Evolutionary conservation across 2,329 filamentous ascomycete genomes (phyloP).

Genomic region (Beauveria sp.): DNA sequence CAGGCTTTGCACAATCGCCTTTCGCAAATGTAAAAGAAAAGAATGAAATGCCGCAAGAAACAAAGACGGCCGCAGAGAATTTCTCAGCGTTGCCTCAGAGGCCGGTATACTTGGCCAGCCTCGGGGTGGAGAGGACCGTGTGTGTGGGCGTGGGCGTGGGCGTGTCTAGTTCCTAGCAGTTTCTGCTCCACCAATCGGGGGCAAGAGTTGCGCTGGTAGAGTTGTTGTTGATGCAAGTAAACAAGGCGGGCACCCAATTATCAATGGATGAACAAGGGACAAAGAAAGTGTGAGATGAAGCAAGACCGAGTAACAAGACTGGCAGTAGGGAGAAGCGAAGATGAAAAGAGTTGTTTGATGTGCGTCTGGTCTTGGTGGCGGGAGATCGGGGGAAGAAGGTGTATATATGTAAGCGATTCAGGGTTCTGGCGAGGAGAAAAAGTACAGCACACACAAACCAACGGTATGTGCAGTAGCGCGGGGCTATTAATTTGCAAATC

Average conservation of each 20-base stretch:
- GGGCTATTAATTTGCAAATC: conserved; percentile 14
- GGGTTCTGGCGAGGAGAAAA: conserved; percentile 9
- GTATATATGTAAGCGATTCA: conserved; percentile 19
- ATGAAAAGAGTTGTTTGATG: conserved; percentile 11
- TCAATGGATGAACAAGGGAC: not conserved
- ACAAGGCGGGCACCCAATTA: not conserved
- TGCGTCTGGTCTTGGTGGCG: not conserved
- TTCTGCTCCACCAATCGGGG: conserved; percentile 9
- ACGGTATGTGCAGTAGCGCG: conserved; percentile 10
- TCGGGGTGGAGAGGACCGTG: not conserved
- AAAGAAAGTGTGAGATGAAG: conserved; percentile 19
- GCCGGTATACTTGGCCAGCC: conserved; percentile 2
- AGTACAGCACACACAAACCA: conserved; percentile 10
- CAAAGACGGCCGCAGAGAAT: conserved; percentile 8
- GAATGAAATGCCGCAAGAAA: conserved; percentile 1
- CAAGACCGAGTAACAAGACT: conserved; percentile 5
- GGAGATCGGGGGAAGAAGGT: conserved; percentile 5
- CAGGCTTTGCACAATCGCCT: not conserved
- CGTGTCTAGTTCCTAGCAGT: conserved; percentile 2
- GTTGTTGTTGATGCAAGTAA: conserved; percentile 2
- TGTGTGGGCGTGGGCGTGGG: conserved; percentile 3
- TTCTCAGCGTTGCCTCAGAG: conserved; percentile 5
- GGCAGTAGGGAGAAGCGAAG: conserved; percentile 15
- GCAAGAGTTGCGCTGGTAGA: conserved; percentile 4
- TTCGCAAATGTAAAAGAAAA: conserved; percentile 2